Base-by-base conservation (phyloP, 1,284 basidiomycete genomes). In the Rhodofomes roseus region DNA sequence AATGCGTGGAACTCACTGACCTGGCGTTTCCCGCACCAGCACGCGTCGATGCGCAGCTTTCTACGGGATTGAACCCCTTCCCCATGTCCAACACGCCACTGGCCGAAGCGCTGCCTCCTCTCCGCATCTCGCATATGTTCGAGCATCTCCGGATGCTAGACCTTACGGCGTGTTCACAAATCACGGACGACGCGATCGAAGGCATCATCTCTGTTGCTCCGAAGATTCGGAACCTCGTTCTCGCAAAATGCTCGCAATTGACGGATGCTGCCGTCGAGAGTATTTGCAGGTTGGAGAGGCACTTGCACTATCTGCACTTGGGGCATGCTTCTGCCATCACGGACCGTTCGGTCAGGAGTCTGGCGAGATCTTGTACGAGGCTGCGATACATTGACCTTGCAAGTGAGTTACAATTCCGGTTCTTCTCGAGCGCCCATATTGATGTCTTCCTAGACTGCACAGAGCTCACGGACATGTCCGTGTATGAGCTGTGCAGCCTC, bases 321-420 rank as follows among this genome's bases (percentile, higher is more conserved):
- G 97, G 96, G 0, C 97, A 99, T 76, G 90, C 94, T 5, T 76
- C 74, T 63, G 89, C 87, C 66, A 94, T 99, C 65, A 97, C 96
- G 2, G 97, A 99, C 72, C 83, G 84, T 27, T 94, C 92, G 7
- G 90, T 99, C 40, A 89, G 87, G 56, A 83, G 84, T 9, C 79
- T 99, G 18, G 95, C 95, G 3, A 81, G 93, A 43, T 84, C 85
- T 23, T 99, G 97, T 74, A 96, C 93, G 0, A 82, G 97, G n/a
- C 74, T 99, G 59, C 82, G 97, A 65, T 99, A 99, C 72, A 89
- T 99, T 61, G 97, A 99, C 73, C 87, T 99, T 64, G 97, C 97
- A 4, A 96, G 96, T 95, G 63, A 73, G 90, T 84, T 8, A 27
- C 52, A 56, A 6, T 41, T 34, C 12, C 31, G 16, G 22, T 48